These are phyloP conservation scores for Moringa oleifera DNA, from an alignment of 345 rosid species.

Conservation along the genomic window DNA sequence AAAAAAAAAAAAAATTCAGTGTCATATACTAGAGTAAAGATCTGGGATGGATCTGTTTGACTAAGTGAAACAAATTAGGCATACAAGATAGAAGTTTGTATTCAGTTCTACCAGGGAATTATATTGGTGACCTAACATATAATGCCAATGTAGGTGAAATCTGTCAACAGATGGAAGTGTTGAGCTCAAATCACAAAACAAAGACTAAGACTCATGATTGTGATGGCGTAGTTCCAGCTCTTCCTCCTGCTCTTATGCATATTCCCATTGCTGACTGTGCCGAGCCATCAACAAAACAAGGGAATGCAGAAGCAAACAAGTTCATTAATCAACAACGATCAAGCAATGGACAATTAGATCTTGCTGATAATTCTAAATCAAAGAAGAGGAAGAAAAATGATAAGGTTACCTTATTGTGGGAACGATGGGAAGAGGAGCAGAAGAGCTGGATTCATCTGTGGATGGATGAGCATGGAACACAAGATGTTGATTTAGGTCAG, in stretches of 20 bases:
- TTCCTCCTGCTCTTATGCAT: constrained; percentile 2
- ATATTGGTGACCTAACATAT: background rate
- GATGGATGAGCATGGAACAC: constrained; percentile 41
- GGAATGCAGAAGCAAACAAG: background rate
- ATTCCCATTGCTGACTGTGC: constrained; percentile 8
- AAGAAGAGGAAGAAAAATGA: constrained; percentile 23
- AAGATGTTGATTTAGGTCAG: constrained; percentile 53
- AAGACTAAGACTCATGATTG: background rate
- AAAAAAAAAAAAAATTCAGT: background rate
- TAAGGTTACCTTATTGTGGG: constrained; percentile 48
- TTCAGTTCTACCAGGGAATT: background rate
- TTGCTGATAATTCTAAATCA: too few species aligned
- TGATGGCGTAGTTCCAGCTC: background rate
- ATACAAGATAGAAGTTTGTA: background rate
- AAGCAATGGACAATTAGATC: too few species aligned
- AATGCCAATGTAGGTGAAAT: constrained; percentile 18
- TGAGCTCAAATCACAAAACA: constrained; percentile 12
- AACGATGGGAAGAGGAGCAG: constrained; percentile 63
- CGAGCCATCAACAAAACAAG: constrained; percentile 13
- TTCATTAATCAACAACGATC: constrained; percentile 4
- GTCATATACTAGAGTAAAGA: background rate
- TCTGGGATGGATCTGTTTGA: background rate
- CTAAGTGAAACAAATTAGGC: background rate
- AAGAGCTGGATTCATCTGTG: constrained; percentile 66
- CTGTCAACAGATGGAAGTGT: background rate